A percentile compares a stretch with the other conserved stretches of the same genome.
phyloP scores from a whole-genome alignment of 257 asterid species.

The Plantago elongata region DNA sequence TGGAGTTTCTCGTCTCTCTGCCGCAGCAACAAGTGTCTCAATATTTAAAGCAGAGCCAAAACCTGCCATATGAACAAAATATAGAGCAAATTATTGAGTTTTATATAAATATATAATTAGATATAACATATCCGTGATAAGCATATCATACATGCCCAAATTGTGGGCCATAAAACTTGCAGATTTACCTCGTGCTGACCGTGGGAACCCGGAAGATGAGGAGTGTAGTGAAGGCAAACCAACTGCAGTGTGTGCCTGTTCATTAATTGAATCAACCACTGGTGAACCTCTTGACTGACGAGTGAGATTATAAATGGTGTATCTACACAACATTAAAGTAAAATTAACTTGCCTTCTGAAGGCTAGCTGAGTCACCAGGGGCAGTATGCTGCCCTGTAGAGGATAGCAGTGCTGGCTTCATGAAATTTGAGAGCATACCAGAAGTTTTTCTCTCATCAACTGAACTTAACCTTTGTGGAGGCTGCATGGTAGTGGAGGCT shows the following conservation, averaged over 20 bases:
- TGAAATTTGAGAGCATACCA: slow-evolving; percentile 37
- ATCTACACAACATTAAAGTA: not conserved
- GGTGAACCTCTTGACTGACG: not conserved
- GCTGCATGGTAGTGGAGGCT: slow-evolving; percentile 49
- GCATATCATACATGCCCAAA: not conserved
- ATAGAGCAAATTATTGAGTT: slow-evolving; percentile 15
- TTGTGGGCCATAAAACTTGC: slow-evolving; percentile 46
- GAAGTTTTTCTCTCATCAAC: slow-evolving; percentile 70
- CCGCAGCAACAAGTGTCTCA: slow-evolving; percentile 97
- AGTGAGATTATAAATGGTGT: slow-evolving; percentile 4
- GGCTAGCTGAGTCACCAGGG: slow-evolving; percentile 45
- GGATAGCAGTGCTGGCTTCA: slow-evolving; percentile 56
- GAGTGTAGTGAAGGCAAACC: slow-evolving; percentile 42
- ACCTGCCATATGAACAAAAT: slow-evolving; percentile 37
- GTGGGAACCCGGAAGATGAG: slow-evolving; percentile 62
- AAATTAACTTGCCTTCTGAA: slow-evolving; percentile 65
- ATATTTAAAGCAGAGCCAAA: slow-evolving; percentile 97
- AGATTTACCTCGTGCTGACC: slow-evolving; percentile 60
- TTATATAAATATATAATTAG: too few relatives aligned
- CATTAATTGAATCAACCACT: slow-evolving; percentile 20
- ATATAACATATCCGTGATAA: too few relatives aligned
- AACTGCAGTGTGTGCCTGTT: slow-evolving; percentile 57
- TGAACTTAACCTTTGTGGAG: slow-evolving; percentile 51
- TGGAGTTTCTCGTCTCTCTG: slow-evolving; percentile 92
- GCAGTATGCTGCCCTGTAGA: slow-evolving; percentile 45